These are phyloP conservation scores for Paraglomus brasilianum DNA, from an alignment of 192 early-diverging fungal genomes.

Conservation along the genomic window DNA sequence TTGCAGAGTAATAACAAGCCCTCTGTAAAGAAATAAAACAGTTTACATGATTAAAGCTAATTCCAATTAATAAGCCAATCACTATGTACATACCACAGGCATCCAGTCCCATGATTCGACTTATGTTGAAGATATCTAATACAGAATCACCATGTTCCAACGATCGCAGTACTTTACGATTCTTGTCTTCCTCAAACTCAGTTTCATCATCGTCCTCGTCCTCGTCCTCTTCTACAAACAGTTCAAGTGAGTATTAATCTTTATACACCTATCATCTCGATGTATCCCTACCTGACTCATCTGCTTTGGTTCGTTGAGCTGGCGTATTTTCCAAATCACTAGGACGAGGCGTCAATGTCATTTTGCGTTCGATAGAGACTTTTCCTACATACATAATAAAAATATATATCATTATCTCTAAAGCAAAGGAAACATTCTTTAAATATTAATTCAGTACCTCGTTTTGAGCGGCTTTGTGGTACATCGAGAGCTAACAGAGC, in stretches of 20 bases:
- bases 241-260: not conserved
- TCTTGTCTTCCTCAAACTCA: slow-evolving; percentile 66
- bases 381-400: slow-evolving; percentile 4
- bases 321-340: not conserved
- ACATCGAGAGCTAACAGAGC: slow-evolving; percentile 5
- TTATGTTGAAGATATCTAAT: slow-evolving; percentile 68
- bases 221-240: slow-evolving; percentile 27
- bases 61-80: slow-evolving; percentile 26
- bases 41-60: slow-evolving; percentile 1
- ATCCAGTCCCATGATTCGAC: slow-evolving; percentile 65
- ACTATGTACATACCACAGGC: slow-evolving; percentile 52
- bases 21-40: slow-evolving; percentile 42
- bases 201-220: slow-evolving; percentile 43
- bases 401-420: not conserved
- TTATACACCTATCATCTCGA: too few species aligned
- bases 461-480: not conserved
- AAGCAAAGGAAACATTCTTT: not conserved
- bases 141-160: slow-evolving; percentile 70
- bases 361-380: slow-evolving; percentile 7
- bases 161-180: slow-evolving; percentile 66
- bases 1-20: slow-evolving; percentile 68
- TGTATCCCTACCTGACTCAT: not conserved
- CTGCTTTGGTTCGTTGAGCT: not conserved
- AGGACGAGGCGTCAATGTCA: slow-evolving; percentile 21
- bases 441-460: not conserved